Conservation (phyloP, 352 stramenopile species). For the Pythium aquatile region DNA sequence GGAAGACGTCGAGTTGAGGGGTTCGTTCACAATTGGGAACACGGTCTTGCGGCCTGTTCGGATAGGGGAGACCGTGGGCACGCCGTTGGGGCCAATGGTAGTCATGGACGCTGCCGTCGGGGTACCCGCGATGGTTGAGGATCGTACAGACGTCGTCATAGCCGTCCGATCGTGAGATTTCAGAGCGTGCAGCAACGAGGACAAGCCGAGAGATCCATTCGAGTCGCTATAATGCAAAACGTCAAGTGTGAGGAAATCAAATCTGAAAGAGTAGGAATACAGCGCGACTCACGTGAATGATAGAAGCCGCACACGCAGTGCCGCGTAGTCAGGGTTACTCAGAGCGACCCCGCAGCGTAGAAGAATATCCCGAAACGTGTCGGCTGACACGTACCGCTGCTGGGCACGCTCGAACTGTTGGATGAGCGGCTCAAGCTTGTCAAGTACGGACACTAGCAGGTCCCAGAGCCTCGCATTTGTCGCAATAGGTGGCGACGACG, state of each 20-base stretch:
- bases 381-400: slow-evolving; percentile 47
- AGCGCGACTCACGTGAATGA: slow-evolving; percentile 47
- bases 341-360: slow-evolving; percentile 54
- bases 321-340: slow-evolving; percentile 71
- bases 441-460: slow-evolving; percentile 43
- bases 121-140: slow-evolving; percentile 26
- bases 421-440: slow-evolving; percentile 53
- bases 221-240: slow-evolving; percentile 43
- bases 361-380: slow-evolving; percentile 66
- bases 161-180: slow-evolving; percentile 44
- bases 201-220: slow-evolving; percentile 45
- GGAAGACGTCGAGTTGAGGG: slow-evolving; percentile 14
- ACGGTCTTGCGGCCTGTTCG: slow-evolving; percentile 62
- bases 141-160: slow-evolving; percentile 30
- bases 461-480: slow-evolving; percentile 59
- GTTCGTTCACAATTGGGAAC: slow-evolving; percentile 30
- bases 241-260: slow-evolving; percentile 6
- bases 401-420: slow-evolving; percentile 54
- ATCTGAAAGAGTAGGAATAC: neutral
- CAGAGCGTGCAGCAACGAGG: slow-evolving; percentile 47
- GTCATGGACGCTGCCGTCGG: neutral
- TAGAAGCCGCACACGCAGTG: slow-evolving; percentile 56
- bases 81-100: slow-evolving; percentile 1
- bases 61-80: slow-evolving; percentile 47
- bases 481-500: slow-evolving; percentile 32